A percentile compares a stretch with the other conserved stretches of the same genome.
phyloP scores from a whole-genome alignment of 208 protist genomes.

The Trypanosoma conorhini region DNA sequence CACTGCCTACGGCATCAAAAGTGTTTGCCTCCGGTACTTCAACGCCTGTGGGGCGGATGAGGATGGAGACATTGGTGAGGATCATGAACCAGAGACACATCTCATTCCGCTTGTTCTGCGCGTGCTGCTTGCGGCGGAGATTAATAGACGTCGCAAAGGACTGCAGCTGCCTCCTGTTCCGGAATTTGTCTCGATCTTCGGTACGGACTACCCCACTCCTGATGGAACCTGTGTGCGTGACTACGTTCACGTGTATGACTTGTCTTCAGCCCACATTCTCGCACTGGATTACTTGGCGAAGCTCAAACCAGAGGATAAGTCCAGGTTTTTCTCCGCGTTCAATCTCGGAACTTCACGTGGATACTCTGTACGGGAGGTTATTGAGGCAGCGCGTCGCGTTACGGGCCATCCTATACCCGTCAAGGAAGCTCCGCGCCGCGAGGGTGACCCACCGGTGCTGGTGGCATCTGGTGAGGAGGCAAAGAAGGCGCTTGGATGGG shows the following conservation, averaged over 20 bases:
- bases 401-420: slow-evolving; percentile 90
- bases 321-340: slow-evolving; percentile 81
- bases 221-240: slow-evolving; percentile 98
- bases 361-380: slow-evolving; percentile 96
- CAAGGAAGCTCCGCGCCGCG: slow-evolving; percentile 62
- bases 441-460: slow-evolving; percentile 73
- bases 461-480: slow-evolving; percentile 71
- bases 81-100: slow-evolving; percentile 96
- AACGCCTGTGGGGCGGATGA: slow-evolving; percentile 97
- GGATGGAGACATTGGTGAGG: slow-evolving; percentile 96
- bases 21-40: slow-evolving; percentile 97
- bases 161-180: slow-evolving; percentile 38
- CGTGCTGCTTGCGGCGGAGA: slow-evolving; percentile 84
- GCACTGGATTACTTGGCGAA: slow-evolving; percentile 83
- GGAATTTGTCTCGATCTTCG: slow-evolving; percentile 83
- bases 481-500: slow-evolving; percentile 69
- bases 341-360: slow-evolving; percentile 97
- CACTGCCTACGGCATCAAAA: slow-evolving; percentile 70
- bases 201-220: slow-evolving; percentile 93
- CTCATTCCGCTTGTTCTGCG: slow-evolving; percentile 97
- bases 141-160: slow-evolving; percentile 53
- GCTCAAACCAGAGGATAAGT: slow-evolving; percentile 37
- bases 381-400: slow-evolving; percentile 90
- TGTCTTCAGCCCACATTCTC: slow-evolving; percentile 94
- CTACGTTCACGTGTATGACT: slow-evolving; percentile 99